A percentile compares a stretch with the other conserved stretches of the same genome.
Conservation (phyloP, 441 rosid species). For the Brassica hybrid region DNA sequence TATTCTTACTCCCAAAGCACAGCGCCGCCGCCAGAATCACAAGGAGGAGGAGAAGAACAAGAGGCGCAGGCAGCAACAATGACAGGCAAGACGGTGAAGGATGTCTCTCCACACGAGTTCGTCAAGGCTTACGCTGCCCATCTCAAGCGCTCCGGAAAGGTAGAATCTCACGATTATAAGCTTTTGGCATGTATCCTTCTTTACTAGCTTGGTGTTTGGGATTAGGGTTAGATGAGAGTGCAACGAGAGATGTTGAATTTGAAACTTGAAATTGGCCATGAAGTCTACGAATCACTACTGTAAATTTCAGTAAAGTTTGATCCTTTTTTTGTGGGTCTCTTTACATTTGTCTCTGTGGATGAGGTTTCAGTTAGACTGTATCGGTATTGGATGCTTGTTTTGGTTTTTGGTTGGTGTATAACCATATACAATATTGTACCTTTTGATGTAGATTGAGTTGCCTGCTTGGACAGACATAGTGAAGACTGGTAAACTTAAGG, state of each 20-base stretch:
- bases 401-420: not conserved
- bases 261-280: not conserved
- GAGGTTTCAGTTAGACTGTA: not conserved
- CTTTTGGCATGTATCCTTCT: not conserved
- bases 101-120: too few species aligned
- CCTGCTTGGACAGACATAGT: slow-evolving; percentile 96
- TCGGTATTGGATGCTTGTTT: not conserved
- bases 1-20: not conserved
- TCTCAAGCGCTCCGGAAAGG: too few species aligned
- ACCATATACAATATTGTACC: not conserved
- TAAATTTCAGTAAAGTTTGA: not conserved
- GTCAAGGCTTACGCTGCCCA: too few species aligned
- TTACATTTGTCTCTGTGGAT: not conserved
- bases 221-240: not conserved
- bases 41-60: not conserved
- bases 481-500: slow-evolving; percentile 83
- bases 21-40: slow-evolving; percentile 43
- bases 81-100: too few species aligned
- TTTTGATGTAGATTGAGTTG: slow-evolving; percentile 65
- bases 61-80: slow-evolving; percentile 34
- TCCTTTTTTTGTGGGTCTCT: not conserved
- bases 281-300: not conserved
- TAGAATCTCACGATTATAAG: not conserved
- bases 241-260: not conserved
- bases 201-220: not conserved